Percentiles rank a stretch among this genome's conserved stretches.
Conservation (phyloP, 805 yeast genomes). For the Saccharomycopsis fodiens region DNA sequence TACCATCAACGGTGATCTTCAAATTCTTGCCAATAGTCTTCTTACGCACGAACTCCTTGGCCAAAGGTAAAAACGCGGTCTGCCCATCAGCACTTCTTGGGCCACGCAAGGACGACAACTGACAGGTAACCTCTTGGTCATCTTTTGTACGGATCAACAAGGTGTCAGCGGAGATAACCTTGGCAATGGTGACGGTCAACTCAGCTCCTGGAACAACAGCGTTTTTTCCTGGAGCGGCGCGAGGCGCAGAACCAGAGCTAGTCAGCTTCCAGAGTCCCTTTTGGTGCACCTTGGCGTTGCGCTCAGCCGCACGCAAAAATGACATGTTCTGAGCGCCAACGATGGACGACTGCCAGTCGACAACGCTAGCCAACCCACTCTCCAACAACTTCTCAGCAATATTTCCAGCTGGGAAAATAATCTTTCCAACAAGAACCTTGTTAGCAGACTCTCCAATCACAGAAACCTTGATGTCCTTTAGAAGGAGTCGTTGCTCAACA, state of each 20-base stretch:
- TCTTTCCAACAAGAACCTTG: slow-evolving; percentile 52
- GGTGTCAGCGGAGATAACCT: slow-evolving; percentile 64
- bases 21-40: slow-evolving; percentile 65
- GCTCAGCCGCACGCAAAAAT: slow-evolving; percentile 55
- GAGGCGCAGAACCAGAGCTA: slow-evolving; percentile 19
- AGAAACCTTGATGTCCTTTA: slow-evolving; percentile 48
- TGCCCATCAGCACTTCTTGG: slow-evolving; percentile 60
- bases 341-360: slow-evolving; percentile 70
- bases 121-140: slow-evolving; percentile 52
- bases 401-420: slow-evolving; percentile 71
- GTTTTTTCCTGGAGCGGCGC: slow-evolving; percentile 23
- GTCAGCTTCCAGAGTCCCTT: slow-evolving; percentile 50
- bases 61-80: slow-evolving; percentile 51
- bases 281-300: slow-evolving; percentile 46
- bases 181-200: slow-evolving; percentile 48
- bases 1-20: slow-evolving; percentile 52
- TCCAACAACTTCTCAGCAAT: slow-evolving; percentile 61
- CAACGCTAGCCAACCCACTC: slow-evolving; percentile 65
- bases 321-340: slow-evolving; percentile 63
- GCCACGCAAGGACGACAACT: slow-evolving; percentile 66
- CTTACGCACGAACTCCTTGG: slow-evolving; percentile 69
- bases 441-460: slow-evolving; percentile 54
- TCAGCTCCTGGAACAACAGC: slow-evolving; percentile 38
- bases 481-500: slow-evolving; percentile 57
- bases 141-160: slow-evolving; percentile 43